Percentiles rank a stretch among this genome's conserved stretches.
Evolutionary conservation across 2,329 filamentous ascomycete species (phyloP).

Genomic region (Alternaria ethzedia): DNA sequence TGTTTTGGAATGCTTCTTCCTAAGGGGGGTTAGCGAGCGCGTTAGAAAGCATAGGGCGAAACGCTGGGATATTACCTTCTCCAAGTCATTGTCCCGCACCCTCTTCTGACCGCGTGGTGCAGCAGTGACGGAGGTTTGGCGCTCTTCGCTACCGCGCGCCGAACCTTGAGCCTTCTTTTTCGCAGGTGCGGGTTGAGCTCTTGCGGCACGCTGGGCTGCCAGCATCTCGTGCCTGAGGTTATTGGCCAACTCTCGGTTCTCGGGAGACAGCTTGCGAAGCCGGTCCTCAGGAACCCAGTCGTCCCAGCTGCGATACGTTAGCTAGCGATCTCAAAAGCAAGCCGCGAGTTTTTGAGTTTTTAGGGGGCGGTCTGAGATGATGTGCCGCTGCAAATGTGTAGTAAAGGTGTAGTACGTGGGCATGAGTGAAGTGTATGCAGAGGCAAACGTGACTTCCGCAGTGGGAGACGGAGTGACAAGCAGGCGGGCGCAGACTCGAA

Average conservation of each 20-base stretch:
- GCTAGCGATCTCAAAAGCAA: background rate
- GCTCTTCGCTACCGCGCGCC: slow-evolving; percentile 78
- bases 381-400: background rate
- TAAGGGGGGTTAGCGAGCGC: slow-evolving; percentile 48
- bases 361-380: background rate
- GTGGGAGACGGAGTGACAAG: background rate
- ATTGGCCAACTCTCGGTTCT: slow-evolving; percentile 87
- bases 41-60: background rate
- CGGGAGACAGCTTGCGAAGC: slow-evolving; percentile 90
- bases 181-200: slow-evolving; percentile 52
- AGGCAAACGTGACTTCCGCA: slow-evolving; percentile 20
- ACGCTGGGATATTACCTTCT: slow-evolving; percentile 64
- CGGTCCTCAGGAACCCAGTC: slow-evolving; percentile 97
- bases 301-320: slow-evolving; percentile 73
- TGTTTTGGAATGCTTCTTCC: slow-evolving; percentile 86
- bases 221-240: slow-evolving; percentile 75
- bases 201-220: slow-evolving; percentile 58
- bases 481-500: slow-evolving; percentile 1
- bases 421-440: slow-evolving; percentile 7
- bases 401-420: slow-evolving; percentile 19
- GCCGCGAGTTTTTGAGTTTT: background rate
- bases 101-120: slow-evolving; percentile 74
- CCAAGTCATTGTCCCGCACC: slow-evolving; percentile 80
- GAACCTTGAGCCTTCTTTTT: slow-evolving; percentile 67
- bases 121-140: slow-evolving; percentile 63